A percentile compares a stretch with the other conserved stretches of the same genome.
Conservation (phyloP, 2,329 filamentous ascomycete species). For the Clonostachys rosea region DNA sequence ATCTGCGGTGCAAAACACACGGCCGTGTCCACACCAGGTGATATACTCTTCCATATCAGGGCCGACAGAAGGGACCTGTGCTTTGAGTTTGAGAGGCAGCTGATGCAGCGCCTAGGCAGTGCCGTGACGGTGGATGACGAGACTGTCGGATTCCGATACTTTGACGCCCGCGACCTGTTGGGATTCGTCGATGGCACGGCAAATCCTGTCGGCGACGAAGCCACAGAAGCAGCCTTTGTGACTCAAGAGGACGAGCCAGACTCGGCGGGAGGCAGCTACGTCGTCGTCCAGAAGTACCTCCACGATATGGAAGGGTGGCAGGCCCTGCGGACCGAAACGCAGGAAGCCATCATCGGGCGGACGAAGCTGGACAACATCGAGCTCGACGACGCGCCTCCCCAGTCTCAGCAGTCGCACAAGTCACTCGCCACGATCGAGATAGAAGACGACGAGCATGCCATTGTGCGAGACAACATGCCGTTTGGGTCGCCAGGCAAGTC, state of each 20-base stretch:
- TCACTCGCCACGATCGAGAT: conserved; percentile 48
- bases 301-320: conserved; percentile 46
- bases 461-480: conserved; percentile 57
- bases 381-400: conserved; percentile 41
- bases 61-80: conserved; percentile 50
- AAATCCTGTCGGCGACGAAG: conserved; percentile 43
- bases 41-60: conserved; percentile 55
- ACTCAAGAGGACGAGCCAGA: conserved; percentile 29
- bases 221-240: conserved; percentile 36
- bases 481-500: conserved; percentile 46
- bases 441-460: conserved; percentile 42
- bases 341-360: conserved; percentile 52
- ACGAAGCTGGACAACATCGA: conserved; percentile 55
- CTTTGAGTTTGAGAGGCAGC: conserved; percentile 54
- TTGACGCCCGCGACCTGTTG: conserved; percentile 52
- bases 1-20: conserved; percentile 43
- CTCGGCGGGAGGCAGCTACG: conserved; percentile 44
- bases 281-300: conserved; percentile 56
- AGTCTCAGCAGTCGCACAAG: conserved; percentile 47
- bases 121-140: conserved; percentile 43
- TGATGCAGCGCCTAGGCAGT: conserved; percentile 42
- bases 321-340: conserved; percentile 38
- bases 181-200: conserved; percentile 58
- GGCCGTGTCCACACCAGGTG: conserved; percentile 50
- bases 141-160: conserved; percentile 54